Evolutionary conservation across 441 rosid species (phyloP).

Genomic region (Populus hybrid): DNA sequence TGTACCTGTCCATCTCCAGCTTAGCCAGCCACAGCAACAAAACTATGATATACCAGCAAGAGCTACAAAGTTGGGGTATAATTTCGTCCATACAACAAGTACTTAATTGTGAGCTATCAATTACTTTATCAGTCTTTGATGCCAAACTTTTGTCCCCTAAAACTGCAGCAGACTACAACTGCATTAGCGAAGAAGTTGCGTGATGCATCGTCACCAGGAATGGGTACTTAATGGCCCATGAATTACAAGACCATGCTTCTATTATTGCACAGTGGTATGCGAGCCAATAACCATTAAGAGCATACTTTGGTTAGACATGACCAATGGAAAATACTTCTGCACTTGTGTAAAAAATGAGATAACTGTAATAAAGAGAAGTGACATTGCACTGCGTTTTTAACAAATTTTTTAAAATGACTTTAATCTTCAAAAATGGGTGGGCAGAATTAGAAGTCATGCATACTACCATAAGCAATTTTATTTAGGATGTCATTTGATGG

Average conservation of each 20-base stretch:
- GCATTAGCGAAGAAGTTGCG: conserved; percentile 39
- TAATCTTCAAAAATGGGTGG: not conserved
- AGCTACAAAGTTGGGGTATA: conserved; percentile 54
- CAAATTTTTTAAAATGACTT: not conserved
- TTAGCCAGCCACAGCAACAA: conserved; percentile 79
- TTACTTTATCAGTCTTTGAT: conserved; percentile 20
- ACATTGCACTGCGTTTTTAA: conserved; percentile 5
- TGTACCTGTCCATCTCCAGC: conserved; percentile 74
- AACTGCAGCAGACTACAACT: conserved; percentile 63
- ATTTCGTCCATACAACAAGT: conserved; percentile 20
- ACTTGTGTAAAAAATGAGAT: conserved; percentile 31
- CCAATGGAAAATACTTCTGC: conserved; percentile 18
- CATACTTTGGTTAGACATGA: conserved; percentile 33
- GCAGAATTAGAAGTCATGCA: not conserved
- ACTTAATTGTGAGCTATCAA: conserved; percentile 1
- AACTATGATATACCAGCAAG: conserved; percentile 45
- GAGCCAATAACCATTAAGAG: conserved; percentile 29
- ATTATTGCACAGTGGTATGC: conserved; percentile 34
- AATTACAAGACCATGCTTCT: conserved; percentile 34
- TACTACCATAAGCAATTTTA: not conserved
- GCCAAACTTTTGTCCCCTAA: conserved; percentile 18
- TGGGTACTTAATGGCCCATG: conserved; percentile 23
- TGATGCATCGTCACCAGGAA: conserved; percentile 14
- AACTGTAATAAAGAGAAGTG: conserved; percentile 31
- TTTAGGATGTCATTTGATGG: not conserved